phyloP scores from a whole-genome alignment of 768 basidiomycete species.

The Boletus speciosus region DNA sequence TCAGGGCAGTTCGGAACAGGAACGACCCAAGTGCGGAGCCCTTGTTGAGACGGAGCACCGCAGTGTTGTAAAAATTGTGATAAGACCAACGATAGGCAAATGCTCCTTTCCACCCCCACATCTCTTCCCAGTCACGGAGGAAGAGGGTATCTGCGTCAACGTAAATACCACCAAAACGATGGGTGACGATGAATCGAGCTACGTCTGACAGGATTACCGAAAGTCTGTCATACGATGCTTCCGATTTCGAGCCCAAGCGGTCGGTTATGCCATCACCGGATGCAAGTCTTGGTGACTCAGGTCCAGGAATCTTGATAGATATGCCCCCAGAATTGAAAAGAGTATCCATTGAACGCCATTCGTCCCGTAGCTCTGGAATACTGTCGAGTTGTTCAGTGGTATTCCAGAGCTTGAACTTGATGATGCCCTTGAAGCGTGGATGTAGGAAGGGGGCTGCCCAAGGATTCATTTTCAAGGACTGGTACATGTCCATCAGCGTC shows the following conservation, averaged over 20 bases:
- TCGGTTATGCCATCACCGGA: constrained; percentile 25
- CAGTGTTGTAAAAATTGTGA: constrained; percentile 89
- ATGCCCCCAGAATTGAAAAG: constrained; percentile 88
- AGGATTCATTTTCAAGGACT: constrained; percentile 70
- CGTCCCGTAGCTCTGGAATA: constrained; percentile 79
- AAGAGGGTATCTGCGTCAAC: constrained; percentile 93
- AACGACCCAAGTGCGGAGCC: constrained; percentile 86
- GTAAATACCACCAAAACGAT: constrained; percentile 92
- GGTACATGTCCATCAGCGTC: constrained; percentile 79
- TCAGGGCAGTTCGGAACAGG: constrained; percentile 87
- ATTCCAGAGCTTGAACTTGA: constrained; percentile 95
- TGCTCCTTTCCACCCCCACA: constrained; percentile 93
- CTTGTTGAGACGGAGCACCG: constrained; percentile 85
- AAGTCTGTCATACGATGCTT: constrained; percentile 68
- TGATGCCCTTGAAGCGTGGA: constrained; percentile 80
- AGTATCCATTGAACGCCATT: constrained; percentile 74
- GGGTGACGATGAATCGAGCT: constrained; percentile 93
- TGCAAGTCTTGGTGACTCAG: constrained; percentile 17
- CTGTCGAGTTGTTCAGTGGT: constrained; percentile 93
- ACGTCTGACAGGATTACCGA: constrained; percentile 93
- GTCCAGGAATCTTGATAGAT: constrained; percentile 55
- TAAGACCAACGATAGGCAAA: constrained; percentile 97
- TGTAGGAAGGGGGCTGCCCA: constrained; percentile 94
- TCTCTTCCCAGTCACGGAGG: constrained; percentile 93
- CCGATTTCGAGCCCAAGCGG: constrained; percentile 55